These are phyloP conservation scores for Nakazawaea holstii DNA, from an alignment of 805 yeast species.

Conservation along the genomic window DNA sequence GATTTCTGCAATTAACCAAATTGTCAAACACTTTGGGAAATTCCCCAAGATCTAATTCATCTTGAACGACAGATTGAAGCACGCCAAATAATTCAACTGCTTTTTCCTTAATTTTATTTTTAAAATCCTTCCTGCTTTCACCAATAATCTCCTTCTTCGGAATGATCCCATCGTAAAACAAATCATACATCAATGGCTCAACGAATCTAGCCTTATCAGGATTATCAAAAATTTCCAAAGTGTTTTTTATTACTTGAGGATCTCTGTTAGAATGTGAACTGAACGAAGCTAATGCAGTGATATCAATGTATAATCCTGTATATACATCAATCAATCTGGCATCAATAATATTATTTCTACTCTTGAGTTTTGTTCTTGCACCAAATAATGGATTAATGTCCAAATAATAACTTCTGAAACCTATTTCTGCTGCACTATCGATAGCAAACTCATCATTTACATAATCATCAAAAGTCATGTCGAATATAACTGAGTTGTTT, in stretches of 20 bases:
- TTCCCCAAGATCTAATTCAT: background rate
- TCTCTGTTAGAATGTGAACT: background rate
- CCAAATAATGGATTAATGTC: conserved; percentile 30
- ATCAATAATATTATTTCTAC: conserved; percentile 43
- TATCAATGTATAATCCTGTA: conserved; percentile 42
- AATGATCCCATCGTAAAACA: conserved; percentile 4
- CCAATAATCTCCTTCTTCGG: background rate
- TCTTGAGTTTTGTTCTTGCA: conserved; percentile 34
- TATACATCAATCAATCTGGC: conserved; percentile 49
- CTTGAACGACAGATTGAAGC: background rate
- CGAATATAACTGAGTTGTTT: conserved; percentile 47
- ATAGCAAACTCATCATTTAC: conserved; percentile 8
- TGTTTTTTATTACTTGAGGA: background rate
- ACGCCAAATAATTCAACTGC: background rate
- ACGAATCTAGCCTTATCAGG: background rate
- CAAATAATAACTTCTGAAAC: conserved; percentile 25
- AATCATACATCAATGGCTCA: background rate
- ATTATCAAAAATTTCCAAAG: background rate
- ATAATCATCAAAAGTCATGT: conserved; percentile 18
- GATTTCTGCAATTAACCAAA: conserved; percentile 43
- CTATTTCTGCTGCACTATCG: conserved; percentile 19
- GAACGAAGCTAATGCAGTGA: conserved; percentile 28
- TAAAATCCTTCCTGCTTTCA: background rate
- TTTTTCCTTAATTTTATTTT: background rate
- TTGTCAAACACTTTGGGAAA: background rate